These are phyloP conservation scores for Peronospora destructor DNA, from an alignment of 352 stramenopile species.

Conservation along the genomic window DNA sequence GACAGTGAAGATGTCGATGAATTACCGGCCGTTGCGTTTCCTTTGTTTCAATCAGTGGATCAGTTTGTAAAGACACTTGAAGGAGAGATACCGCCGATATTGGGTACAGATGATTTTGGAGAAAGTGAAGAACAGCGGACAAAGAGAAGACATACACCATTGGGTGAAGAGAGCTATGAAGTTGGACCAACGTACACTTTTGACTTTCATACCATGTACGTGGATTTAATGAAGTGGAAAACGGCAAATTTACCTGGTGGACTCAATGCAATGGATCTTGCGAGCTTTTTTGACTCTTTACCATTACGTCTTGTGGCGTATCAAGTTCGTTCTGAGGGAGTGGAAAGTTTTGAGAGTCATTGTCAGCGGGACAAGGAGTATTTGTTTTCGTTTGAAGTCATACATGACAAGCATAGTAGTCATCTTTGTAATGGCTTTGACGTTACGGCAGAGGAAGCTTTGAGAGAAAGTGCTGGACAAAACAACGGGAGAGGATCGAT, in stretches of 20 bases:
- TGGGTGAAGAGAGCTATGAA: slow-evolving; percentile 42
- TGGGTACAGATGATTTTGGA: slow-evolving; percentile 57
- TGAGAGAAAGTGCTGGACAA: slow-evolving; percentile 6
- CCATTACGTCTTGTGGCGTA: slow-evolving; percentile 73
- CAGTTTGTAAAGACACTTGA: slow-evolving; percentile 66
- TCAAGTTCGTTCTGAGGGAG: slow-evolving; percentile 25
- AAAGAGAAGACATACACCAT: slow-evolving; percentile 37
- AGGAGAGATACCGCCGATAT: slow-evolving; percentile 39
- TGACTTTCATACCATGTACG: slow-evolving; percentile 87
- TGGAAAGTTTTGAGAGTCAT: slow-evolving; percentile 29
- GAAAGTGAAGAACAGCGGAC: slow-evolving; percentile 44
- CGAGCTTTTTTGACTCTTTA: slow-evolving; percentile 72
- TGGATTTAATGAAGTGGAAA: slow-evolving; percentile 73
- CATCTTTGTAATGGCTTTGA: slow-evolving; percentile 7
- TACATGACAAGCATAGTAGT: slow-evolving; percentile 31
- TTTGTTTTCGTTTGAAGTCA: slow-evolving; percentile 76
- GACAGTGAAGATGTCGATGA: slow-evolving; percentile 22
- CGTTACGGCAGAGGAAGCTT: slow-evolving; percentile 3
- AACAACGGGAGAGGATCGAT: slow-evolving; percentile 10
- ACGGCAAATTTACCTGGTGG: slow-evolving; percentile 68
- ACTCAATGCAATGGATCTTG: slow-evolving; percentile 64
- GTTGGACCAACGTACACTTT: slow-evolving; percentile 81
- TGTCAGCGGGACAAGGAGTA: slow-evolving; percentile 61
- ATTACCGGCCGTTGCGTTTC: slow-evolving; percentile 62
- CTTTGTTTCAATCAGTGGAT: slow-evolving; percentile 73